Evolutionary conservation across 805 yeast genomes (phyloP).

Genomic region (Saccharomycopsis guyanensis): DNA sequence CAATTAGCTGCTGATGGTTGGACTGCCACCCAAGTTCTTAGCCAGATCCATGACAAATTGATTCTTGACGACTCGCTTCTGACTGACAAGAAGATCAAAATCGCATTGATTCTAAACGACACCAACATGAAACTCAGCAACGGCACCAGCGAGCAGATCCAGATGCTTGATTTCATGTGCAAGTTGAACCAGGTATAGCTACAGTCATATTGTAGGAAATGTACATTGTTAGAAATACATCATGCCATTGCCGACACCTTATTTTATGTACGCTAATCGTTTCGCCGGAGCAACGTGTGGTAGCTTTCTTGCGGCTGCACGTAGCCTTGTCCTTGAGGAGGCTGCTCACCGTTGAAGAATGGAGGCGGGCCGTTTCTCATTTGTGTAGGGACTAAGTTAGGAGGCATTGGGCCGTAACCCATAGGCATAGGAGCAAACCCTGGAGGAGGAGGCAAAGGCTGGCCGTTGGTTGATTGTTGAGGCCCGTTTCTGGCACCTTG

Average conservation of each 20-base stretch:
- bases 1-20: constrained; percentile 60
- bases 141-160: constrained; percentile 88
- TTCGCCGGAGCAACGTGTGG: not conserved
- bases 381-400: not conserved
- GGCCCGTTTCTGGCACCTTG: not conserved
- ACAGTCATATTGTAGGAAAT: not conserved
- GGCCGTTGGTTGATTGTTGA: constrained; percentile 6
- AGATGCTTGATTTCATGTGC: constrained; percentile 56
- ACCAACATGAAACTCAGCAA: constrained; percentile 67
- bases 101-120: constrained; percentile 61
- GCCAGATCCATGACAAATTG: constrained; percentile 64
- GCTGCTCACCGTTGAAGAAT: not conserved
- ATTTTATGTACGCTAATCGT: no score
- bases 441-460: constrained; percentile 26
- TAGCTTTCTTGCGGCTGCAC: not conserved
- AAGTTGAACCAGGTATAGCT: constrained; percentile 28
- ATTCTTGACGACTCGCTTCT: constrained; percentile 45
- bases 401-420: constrained; percentile 17
- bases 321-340: not conserved
- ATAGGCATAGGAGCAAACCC: constrained; percentile 26
- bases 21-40: constrained; percentile 66
- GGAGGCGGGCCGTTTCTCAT: not conserved
- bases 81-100: constrained; percentile 51
- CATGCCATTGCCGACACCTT: no score
- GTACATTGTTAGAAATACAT: no score